Base-by-base conservation (phyloP, 495 filamentous ascomycete genomes). In the Letharia columbiana region DNA sequence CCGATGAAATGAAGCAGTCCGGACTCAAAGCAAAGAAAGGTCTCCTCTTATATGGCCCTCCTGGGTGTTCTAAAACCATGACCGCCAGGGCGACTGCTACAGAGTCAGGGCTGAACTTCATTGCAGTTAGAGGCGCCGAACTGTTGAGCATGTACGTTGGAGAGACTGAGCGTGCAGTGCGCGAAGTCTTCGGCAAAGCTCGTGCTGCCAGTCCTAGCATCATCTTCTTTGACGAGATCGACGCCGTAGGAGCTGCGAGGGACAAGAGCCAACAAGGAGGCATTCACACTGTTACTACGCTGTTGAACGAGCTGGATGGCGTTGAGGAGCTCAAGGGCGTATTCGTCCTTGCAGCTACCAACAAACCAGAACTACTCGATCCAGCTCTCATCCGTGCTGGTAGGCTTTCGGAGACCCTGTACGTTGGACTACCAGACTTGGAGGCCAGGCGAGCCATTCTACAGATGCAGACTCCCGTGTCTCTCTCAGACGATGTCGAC, bases 161-260 rank as follows among this genome's bases (percentile, higher is more conserved):
- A 63, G 94, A 98, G 76, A 93, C 92, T 9, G 94, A 98, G 77
- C 87, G 92, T 12, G 86, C 89, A 37, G 81, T 98, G 54, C 84
- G 94, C 60, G 90, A 94, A 58, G 84, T 97, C 12, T 98, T 98
- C 75, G 82, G 87, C 61, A 91, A 91, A 68, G 94, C 94, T 4
- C 82, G 91, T 54, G 87, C 89, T 49, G 94, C 92, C 35, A 86
- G 86, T 62, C 94, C 94, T 6, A 91, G 89, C 73, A 93, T 98
- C 73, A 91, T 98, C 66, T 98, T 98, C 80, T 98, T 98, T 72
- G 94, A 98, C 75, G 94, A 98, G 75, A 95, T 98, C 71, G 94
- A 98, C 77, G 87, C 91, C 8, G 92, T 98, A 65, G 92, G 86
- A n/a, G 85, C 87, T 13, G 84, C 86, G 67, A 83, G 91, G 33